Evolutionary conservation across 2,329 filamentous ascomycete genomes (phyloP), one percentile per base, ranked within the genome.

Genomic region (Aspergillus fructus): DNA sequence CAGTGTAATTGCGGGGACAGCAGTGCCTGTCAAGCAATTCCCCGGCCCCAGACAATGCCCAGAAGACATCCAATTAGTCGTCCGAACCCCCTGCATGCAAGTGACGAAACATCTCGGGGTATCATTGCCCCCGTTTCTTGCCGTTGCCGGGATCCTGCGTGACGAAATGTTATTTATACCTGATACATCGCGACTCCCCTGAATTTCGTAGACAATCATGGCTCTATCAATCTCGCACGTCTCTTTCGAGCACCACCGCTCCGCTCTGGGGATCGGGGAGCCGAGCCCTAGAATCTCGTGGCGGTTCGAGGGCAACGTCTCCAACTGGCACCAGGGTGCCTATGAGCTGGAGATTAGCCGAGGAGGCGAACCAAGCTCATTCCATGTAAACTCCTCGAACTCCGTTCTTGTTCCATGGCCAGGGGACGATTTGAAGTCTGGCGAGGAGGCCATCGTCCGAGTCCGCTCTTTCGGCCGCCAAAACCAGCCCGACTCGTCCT

Each of bases 391-490:
- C 11, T 61, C 59, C 30, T 45, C 58, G 3, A 53, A 65, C 6
- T 68, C 67, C 0, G 59, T 62, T 8, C 55, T 67, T 3, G 65
- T 66, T 5, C 64, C 65, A 6, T 68, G 65, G 66, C 66, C 66
- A 6, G 40, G 24, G n/a, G 48, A 54, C 11, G 46, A 59, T 2
- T 40, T 66, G 21, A 23, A 58, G 27, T 62, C 64, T 2, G 51
- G 61, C 21, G 61, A 64, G 30, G 51, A 62, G 21, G 54, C 59
- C 3, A 54, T 34, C 5, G 57, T 62, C 6, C 51, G 59, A 7
- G 59, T 59, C 11, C 57, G 57, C 6, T 54, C 55, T 2, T 52
- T 57, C 17, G 51, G 53, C 11, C 12, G 41, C 9, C 19, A 42
- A 11, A 46, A 40, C n/a, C 40, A 59, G 23, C 33, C 30, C 1